Percentiles rank a stretch among this genome's conserved stretches.
Conservation (phyloP, 768 basidiomycete species). For the Cyclocybe cylindracea region DNA sequence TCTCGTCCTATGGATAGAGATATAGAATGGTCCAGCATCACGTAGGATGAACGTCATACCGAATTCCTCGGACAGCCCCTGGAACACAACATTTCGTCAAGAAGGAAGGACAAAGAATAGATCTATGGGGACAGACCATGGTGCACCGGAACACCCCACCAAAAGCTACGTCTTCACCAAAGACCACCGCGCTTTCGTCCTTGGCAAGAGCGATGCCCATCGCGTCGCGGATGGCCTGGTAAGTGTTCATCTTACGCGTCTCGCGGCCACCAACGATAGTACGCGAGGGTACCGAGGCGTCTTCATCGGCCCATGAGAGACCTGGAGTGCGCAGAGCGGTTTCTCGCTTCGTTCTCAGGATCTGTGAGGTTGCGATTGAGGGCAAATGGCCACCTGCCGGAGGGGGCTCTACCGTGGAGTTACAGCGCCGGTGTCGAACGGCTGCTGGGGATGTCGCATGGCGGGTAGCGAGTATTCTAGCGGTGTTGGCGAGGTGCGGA, state of each 20-base stretch:
- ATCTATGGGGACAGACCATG: slow-evolving; percentile 54
- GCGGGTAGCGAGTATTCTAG: slow-evolving; percentile 17
- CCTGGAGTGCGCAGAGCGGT: slow-evolving; percentile 72
- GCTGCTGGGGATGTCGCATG: not conserved
- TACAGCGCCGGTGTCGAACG: slow-evolving; percentile 40
- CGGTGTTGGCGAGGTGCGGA: slow-evolving; percentile 13
- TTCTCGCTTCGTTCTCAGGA: slow-evolving; percentile 69
- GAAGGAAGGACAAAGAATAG: not conserved
- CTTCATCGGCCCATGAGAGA: slow-evolving; percentile 70
- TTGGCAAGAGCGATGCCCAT: slow-evolving; percentile 84
- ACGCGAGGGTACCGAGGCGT: slow-evolving; percentile 39
- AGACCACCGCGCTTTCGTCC: slow-evolving; percentile 86
- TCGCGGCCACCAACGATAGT: slow-evolving; percentile 72
- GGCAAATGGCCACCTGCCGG: slow-evolving; percentile 79
- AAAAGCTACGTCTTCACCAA: slow-evolving; percentile 91
- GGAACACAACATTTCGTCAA: not conserved
- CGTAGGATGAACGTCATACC: slow-evolving; percentile 44
- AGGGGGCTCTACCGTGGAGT: slow-evolving; percentile 66
- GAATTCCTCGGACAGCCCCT: slow-evolving; percentile 93
- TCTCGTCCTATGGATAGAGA: slow-evolving; percentile 65
- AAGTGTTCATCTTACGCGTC: slow-evolving; percentile 94
- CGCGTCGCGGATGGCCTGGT: slow-evolving; percentile 90
- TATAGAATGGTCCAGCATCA: not conserved
- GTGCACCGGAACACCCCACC: slow-evolving; percentile 95
- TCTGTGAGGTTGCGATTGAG: slow-evolving; percentile 66